Base-by-base conservation (phyloP, 2,329 filamentous ascomycete genomes). In the Aspergillus spinulosporus region DNA sequence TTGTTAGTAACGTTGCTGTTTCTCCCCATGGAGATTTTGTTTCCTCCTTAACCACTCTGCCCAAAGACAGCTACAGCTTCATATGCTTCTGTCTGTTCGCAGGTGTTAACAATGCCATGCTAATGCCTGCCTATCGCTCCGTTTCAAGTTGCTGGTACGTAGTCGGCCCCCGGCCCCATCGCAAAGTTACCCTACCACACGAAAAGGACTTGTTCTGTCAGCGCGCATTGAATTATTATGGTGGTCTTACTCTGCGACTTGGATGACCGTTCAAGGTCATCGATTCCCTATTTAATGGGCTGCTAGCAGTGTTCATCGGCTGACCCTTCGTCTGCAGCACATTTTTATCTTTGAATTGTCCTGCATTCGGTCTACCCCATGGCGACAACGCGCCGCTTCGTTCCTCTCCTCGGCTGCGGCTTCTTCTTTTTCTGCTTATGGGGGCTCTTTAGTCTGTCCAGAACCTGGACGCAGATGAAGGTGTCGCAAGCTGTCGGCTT, bases 401-500 rank as follows among this genome's bases (percentile, higher is more conserved):
- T 70, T 36, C 64, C 70, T 58, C 63, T 69, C 44, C 59, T 73
- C 52, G 69, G 70, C 64, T 56, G 71, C 60, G 67, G 63, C 62
- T 68, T 68, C 59, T 68, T 69, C 60, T 28, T 67, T 43, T 59
- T 68, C 49, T 60, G 71, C 54, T 52, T 71, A 47, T 61, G 69
- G 56, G 65, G 66, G 44, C 59, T 68, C 57, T 67, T 62, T 29
- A 62, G 57, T 28, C 64, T 70, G 49, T 69, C 69, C n/a, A 61
- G 62, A 54, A 62, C 66, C 71, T 75, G 72, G 73, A 63, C 61
- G 57, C 60, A 64, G 6, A 59, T 43, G 15, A 6, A 26, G 7
- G 40, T 70, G 15, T 69, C 73, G 12, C 73, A 74, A 61, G 64
- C 64, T 28, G 61, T 76, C 32, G 73, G 73, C n/a, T 58, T 76